Conservation (phyloP, 306 rosid genomes). For the Inga oerstediana region DNA sequence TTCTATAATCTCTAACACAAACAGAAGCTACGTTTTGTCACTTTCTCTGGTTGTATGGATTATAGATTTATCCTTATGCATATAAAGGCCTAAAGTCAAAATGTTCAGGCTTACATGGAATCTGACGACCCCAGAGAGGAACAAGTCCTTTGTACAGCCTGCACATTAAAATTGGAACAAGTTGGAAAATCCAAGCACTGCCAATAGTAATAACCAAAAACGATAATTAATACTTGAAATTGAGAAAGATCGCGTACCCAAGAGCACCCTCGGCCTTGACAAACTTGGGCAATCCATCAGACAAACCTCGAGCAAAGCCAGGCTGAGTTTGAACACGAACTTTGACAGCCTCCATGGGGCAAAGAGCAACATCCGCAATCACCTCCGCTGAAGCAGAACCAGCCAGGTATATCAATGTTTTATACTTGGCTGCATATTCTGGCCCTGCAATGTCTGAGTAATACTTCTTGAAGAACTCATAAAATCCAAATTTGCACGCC, state of each 20-base stretch:
- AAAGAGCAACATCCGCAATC: slow-evolving; percentile 78
- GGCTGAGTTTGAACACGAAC: slow-evolving; percentile 95
- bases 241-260: slow-evolving; percentile 44
- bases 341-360: slow-evolving; percentile 90
- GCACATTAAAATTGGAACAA: slow-evolving; percentile 28
- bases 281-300: slow-evolving; percentile 75
- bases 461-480: slow-evolving; percentile 86
- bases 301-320: slow-evolving; percentile 79
- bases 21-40: not conserved
- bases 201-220: not conserved
- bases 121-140: slow-evolving; percentile 96
- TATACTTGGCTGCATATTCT: slow-evolving; percentile 73
- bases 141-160: slow-evolving; percentile 82
- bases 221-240: not conserved
- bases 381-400: slow-evolving; percentile 89
- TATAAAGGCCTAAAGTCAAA: not conserved
- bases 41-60: not conserved
- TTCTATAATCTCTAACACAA: not conserved
- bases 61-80: not conserved
- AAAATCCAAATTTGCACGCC: slow-evolving; percentile 77
- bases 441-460: slow-evolving; percentile 84
- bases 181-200: not conserved
- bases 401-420: slow-evolving; percentile 73
- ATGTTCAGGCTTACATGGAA: slow-evolving; percentile 69
- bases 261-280: slow-evolving; percentile 63